Percentiles rank a stretch among this genome's conserved stretches.
Conservation (phyloP, 2,329 filamentous ascomycete species). For the Fusarium sambucinum region DNA sequence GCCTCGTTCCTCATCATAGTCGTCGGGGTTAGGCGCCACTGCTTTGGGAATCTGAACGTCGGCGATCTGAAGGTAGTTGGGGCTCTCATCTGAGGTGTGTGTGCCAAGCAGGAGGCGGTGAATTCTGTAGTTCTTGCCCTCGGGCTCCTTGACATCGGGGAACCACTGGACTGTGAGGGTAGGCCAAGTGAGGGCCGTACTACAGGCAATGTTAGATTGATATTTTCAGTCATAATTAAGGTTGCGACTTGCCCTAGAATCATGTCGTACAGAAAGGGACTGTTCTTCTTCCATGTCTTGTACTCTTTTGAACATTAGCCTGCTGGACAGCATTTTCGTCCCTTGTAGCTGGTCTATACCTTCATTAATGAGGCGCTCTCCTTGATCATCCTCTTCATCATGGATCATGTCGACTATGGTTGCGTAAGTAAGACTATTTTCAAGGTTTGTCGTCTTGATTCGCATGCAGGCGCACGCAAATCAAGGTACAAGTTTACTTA, state of each 20-base stretch:
- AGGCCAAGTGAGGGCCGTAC: conserved; percentile 95
- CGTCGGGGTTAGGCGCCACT: conserved; percentile 76
- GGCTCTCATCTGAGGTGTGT: conserved; percentile 86
- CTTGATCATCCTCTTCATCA: conserved; percentile 78
- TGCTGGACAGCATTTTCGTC: neutral
- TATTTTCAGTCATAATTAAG: neutral
- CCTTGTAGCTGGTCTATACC: conserved; percentile 59
- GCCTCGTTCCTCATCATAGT: conserved; percentile 91
- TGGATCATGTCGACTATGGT: conserved; percentile 58
- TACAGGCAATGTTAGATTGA: conserved; percentile 14
- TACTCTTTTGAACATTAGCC: conserved; percentile 73
- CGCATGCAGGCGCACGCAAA: conserved; percentile 24
- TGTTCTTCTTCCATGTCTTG: conserved; percentile 99
- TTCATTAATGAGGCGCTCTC: conserved; percentile 95
- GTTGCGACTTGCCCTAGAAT: conserved; percentile 77
- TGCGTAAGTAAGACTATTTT: conserved; percentile 12
- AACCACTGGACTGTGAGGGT: conserved; percentile 99
- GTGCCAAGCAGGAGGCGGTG: conserved; percentile 95
- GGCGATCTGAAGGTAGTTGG: conserved; percentile 95
- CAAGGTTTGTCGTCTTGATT: neutral
- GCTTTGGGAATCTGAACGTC: conserved; percentile 92
- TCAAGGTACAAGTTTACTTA: conserved; percentile 41
- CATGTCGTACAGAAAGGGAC: conserved; percentile 97
- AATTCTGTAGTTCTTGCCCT: conserved; percentile 86
- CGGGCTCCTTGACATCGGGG: conserved; percentile 89